Base-by-base conservation (phyloP, 345 rosid species). In the Populus euphratica region DNA sequence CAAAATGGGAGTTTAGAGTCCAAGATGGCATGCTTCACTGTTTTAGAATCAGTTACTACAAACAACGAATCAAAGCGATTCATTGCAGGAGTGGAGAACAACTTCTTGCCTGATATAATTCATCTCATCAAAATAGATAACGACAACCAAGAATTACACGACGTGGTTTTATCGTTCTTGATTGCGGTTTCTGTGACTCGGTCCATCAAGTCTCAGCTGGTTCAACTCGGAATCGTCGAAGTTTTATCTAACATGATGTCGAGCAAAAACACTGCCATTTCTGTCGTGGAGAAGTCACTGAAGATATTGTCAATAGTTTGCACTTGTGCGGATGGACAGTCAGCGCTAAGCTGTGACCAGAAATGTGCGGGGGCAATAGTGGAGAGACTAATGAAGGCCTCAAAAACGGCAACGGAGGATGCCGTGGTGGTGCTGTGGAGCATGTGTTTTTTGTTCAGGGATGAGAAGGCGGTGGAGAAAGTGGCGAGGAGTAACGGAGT, bases 391-490 rank as follows among this genome's bases (percentile, higher is more conserved):
- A 73, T 81, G 81, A 81, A 81, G 52, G 78, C 77, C 29, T 69
- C 84, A 5, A 73, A 72, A 73, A 39, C 38, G 68, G 84, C 81
- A 20, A 81, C 75, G 75, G 84, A 73, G 78, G 77, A 81, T 54
- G 84, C 75, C 23, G 78, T 81, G 1, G 3, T 64, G 73, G 79
- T 81, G 64, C 41, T 81, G 62, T 73, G 84, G 84, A 73, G 78
- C 3, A 18, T 77, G 68, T 81, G 78, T 9, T 81, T 65, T 21
- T 0, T 62, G 72, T 81, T 73, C n/a, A 49, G 65, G 41, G 84
- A 81, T 12, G 72, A 41, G 72, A 69, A 10, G 65, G 84, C 61
- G 71, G 59, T 49, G 76, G 84, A 81, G 50, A 76, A 61, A 67
- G 78, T 70, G 74, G 68, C 33, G 71, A 65, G 41, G 64, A 71